A percentile compares a stretch with the other conserved stretches of the same genome.
Conservation (phyloP, 257 asterid species). For the Nicotiana tomentosiformis region DNA sequence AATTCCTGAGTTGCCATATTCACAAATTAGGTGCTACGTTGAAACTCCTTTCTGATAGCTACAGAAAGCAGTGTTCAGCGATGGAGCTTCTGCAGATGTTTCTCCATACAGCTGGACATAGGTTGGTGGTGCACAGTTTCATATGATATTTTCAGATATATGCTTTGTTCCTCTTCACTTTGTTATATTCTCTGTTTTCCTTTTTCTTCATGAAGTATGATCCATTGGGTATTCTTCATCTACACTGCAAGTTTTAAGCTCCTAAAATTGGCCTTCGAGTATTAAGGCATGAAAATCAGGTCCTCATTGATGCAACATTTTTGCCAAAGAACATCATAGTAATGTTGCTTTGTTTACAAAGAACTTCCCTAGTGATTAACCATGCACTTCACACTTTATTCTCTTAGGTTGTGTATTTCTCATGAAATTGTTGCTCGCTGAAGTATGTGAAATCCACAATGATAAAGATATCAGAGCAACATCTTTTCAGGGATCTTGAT, state of each 20-base stretch:
- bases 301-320: background rate
- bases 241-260: background rate
- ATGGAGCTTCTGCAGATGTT: constrained; percentile 84
- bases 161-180: background rate
- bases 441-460: background rate
- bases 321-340: background rate
- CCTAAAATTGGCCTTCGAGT: background rate
- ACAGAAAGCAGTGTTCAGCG: constrained; percentile 84
- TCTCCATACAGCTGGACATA: constrained; percentile 71
- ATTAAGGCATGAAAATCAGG: background rate
- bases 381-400: background rate
- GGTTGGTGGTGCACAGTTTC: constrained; percentile 43
- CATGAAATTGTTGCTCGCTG: background rate
- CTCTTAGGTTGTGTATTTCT: background rate
- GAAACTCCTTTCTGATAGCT: constrained; percentile 83
- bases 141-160: constrained; percentile 10
- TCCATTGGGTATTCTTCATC: background rate
- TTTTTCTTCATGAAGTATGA: background rate
- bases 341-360: background rate
- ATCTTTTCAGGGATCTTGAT: background rate
- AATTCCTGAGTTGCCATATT: constrained; percentile 70
- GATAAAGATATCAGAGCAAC: background rate
- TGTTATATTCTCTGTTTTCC: background rate
- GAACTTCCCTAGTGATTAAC: background rate
- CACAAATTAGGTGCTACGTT: constrained; percentile 70